Conservation (phyloP, 2,329 filamentous ascomycete genomes). For the Arthrobotrys sphaeroides region DNA sequence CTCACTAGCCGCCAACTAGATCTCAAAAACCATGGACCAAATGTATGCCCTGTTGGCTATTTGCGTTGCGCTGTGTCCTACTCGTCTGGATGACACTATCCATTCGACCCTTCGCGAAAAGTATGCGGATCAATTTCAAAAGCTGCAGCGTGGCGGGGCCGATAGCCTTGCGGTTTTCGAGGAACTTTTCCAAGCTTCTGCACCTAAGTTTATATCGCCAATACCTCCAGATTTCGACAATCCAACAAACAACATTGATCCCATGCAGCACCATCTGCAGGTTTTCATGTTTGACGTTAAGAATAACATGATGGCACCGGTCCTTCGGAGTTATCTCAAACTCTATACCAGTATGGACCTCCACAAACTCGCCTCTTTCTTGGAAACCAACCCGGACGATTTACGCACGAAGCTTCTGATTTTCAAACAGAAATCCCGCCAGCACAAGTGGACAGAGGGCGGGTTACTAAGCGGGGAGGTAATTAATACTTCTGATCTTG, state of each 20-base stretch:
- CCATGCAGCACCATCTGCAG: slow-evolving; percentile 93
- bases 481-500: slow-evolving; percentile 91
- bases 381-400: slow-evolving; percentile 96
- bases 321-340: slow-evolving; percentile 97
- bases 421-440: slow-evolving; percentile 98
- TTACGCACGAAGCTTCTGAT: slow-evolving; percentile 92
- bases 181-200: slow-evolving; percentile 96
- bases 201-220: slow-evolving; percentile 99
- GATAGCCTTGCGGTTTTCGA: slow-evolving; percentile 96
- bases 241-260: slow-evolving; percentile 93
- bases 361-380: slow-evolving; percentile 95
- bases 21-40: slow-evolving; percentile 99
- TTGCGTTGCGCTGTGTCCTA: slow-evolving; percentile 97
- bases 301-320: slow-evolving; percentile 92
- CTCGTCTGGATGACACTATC: slow-evolving; percentile 96
- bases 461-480: slow-evolving; percentile 90
- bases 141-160: slow-evolving; percentile 93
- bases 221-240: slow-evolving; percentile 98
- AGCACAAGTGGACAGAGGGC: slow-evolving; percentile 91
- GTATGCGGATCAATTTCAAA: slow-evolving; percentile 97
- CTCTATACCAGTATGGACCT: slow-evolving; percentile 99
- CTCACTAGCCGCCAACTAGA: slow-evolving; percentile 62
- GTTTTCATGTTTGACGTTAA: slow-evolving; percentile 99
- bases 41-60: slow-evolving; percentile 99
- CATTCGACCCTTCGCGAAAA: slow-evolving; percentile 98